These are phyloP conservation scores for Globisporangium paroecandrum DNA, from an alignment of 352 stramenopile genomes.

Conservation along the genomic window DNA sequence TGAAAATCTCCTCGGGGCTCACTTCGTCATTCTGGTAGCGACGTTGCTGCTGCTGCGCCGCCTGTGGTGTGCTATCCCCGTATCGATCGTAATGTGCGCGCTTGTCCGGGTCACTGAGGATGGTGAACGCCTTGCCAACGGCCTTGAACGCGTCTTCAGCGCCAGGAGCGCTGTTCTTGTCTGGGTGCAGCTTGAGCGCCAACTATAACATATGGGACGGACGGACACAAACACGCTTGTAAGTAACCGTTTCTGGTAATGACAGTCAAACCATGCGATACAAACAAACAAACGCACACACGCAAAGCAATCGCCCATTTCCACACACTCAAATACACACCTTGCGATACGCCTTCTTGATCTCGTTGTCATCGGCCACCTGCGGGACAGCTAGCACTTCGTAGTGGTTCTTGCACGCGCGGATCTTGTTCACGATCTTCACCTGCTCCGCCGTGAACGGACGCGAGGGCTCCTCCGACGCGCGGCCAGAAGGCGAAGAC, in stretches of 20 bases:
- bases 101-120: constrained; percentile 88
- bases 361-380: constrained; percentile 73
- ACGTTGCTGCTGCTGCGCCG: constrained; percentile 33
- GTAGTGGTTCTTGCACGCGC: constrained; percentile 86
- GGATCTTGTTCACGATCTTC: constrained; percentile 87
- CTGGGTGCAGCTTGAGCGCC: constrained; percentile 86
- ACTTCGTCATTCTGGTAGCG: constrained; percentile 82
- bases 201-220: constrained; percentile 42
- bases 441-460: constrained; percentile 80
- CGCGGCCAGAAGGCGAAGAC: constrained; percentile 4
- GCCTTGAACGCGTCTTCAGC: constrained; percentile 98
- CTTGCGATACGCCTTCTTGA: constrained; percentile 92
- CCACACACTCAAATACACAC: constrained; percentile 25
- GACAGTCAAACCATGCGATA: neutral
- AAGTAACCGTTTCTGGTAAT: constrained; percentile 3
- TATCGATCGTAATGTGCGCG: constrained; percentile 84
- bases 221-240: constrained; percentile 1
- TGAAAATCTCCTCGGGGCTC: constrained; percentile 90
- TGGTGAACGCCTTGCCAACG: constrained; percentile 91
- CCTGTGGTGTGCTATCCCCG: constrained; percentile 51
- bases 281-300: neutral
- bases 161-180: constrained; percentile 95
- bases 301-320: neutral
- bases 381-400: constrained; percentile 79
- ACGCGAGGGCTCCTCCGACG: constrained; percentile 38